Conservation (phyloP, 306 rosid species). For the Quillaja saponaria region DNA sequence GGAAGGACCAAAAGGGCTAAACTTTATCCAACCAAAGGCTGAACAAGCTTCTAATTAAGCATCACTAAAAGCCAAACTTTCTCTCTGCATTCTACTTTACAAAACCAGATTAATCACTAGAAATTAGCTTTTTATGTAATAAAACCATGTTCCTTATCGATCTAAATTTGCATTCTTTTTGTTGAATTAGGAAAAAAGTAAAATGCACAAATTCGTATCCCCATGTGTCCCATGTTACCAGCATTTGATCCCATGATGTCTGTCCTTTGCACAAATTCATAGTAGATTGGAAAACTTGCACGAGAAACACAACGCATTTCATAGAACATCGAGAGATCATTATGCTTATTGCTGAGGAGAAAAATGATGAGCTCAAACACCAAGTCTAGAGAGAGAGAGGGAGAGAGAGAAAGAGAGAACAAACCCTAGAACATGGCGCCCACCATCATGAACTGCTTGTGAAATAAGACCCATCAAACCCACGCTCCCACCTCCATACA, state of each 20-base stretch:
- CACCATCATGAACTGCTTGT: conserved; percentile 99
- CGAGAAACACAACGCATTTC: conserved; percentile 29
- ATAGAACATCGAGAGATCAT: conserved; percentile 11
- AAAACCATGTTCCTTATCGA: conserved; percentile 24
- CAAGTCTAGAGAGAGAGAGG: background rate
- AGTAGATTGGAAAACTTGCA: conserved; percentile 37
- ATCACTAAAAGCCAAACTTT: conserved; percentile 28
- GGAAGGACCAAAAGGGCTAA: conserved; percentile 45
- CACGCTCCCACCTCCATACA: conserved; percentile 99
- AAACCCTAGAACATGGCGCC: conserved; percentile 99
- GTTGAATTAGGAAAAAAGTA: too few relatives aligned
- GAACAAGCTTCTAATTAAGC: conserved; percentile 27
- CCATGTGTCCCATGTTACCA: conserved; percentile 22
- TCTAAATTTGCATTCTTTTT: conserved; percentile 9
- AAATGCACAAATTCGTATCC: too few relatives aligned
- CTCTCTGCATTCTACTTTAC: background rate
- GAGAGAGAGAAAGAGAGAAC: conserved; percentile 29
- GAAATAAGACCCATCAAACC: conserved; percentile 99
- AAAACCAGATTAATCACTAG: conserved; percentile 7
- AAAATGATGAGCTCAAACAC: conserved; percentile 32
- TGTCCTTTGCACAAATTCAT: background rate
- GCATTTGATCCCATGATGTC: conserved; percentile 53
- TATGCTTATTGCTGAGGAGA: background rate
- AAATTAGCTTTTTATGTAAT: background rate
- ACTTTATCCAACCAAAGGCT: conserved; percentile 38